phyloP scores from a whole-genome alignment of 345 rosid species.

The Arabis alpina region DNA sequence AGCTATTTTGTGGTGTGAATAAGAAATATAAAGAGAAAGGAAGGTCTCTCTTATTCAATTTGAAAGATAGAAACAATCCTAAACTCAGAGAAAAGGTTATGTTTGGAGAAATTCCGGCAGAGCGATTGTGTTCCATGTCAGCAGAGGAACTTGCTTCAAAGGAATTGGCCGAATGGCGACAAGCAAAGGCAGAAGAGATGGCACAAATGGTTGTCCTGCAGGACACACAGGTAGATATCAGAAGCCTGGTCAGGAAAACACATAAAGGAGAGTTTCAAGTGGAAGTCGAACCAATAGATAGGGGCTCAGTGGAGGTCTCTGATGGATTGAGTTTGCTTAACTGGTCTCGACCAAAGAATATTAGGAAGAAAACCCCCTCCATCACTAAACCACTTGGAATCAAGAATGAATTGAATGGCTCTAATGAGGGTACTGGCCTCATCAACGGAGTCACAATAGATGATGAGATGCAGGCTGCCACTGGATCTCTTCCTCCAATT shows the following conservation, averaged over 20 bases:
- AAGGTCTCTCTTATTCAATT: slow-evolving; percentile 83
- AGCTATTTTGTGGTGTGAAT: slow-evolving; percentile 82
- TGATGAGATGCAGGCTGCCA: slow-evolving; percentile 66
- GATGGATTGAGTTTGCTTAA: slow-evolving; percentile 49
- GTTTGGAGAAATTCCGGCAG: slow-evolving; percentile 71
- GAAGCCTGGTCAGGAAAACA: slow-evolving; percentile 86
- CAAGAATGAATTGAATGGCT: slow-evolving; percentile 25
- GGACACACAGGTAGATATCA: slow-evolving; percentile 69
- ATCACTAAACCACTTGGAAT: slow-evolving; percentile 7
- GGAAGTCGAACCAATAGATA: slow-evolving; percentile 67
- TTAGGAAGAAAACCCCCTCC: slow-evolving; percentile 40
- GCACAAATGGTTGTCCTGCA: slow-evolving; percentile 94
- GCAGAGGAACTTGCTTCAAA: slow-evolving; percentile 97
- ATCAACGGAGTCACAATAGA: slow-evolving; percentile 72
- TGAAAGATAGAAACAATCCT: slow-evolving; percentile 91
- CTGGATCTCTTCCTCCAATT: slow-evolving; percentile 84
- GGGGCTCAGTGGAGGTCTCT: slow-evolving; percentile 63
- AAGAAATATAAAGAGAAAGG: slow-evolving; percentile 94
- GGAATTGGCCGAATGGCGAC: slow-evolving; percentile 93
- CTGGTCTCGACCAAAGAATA: slow-evolving; percentile 38
- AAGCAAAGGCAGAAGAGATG: slow-evolving; percentile 90
- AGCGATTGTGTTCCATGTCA: slow-evolving; percentile 78
- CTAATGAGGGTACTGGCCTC: slow-evolving; percentile 47
- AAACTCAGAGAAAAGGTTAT: slow-evolving; percentile 79
- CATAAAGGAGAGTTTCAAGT: slow-evolving; percentile 97